Conservation (phyloP, 2,329 filamentous ascomycete genomes). For the Fusarium pilosicola region DNA sequence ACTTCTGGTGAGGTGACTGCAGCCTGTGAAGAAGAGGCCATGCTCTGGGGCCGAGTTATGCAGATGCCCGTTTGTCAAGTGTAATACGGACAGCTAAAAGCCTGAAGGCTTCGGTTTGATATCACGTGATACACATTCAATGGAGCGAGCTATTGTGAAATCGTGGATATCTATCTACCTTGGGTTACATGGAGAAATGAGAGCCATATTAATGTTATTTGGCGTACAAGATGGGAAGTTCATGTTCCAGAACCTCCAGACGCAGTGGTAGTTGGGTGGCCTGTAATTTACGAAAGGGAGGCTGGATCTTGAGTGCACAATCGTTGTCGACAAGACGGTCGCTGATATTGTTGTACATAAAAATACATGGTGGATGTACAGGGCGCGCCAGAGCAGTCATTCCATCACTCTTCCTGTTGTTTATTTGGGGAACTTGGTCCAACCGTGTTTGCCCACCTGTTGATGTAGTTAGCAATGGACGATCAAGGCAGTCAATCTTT, state of each 20-base stretch:
- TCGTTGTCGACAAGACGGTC: conserved; percentile 19
- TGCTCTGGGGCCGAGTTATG: not conserved
- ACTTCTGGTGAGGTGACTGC: conserved; percentile 22
- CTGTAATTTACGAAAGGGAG: not conserved
- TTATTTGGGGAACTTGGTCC: conserved; percentile 69
- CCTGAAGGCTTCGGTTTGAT: conserved; percentile 4
- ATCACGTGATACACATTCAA: conserved; percentile 38
- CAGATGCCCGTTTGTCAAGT: not conserved
- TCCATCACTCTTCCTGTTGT: conserved; percentile 31
- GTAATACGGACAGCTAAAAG: not conserved
- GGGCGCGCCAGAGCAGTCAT: conserved; percentile 31
- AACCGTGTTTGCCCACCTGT: conserved; percentile 65
- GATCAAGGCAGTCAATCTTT: not conserved
- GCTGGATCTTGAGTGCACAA: not conserved
- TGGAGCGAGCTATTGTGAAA: not conserved
- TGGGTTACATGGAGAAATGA: not conserved
- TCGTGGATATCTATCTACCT: not conserved
- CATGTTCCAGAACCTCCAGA: not conserved
- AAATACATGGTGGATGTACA: conserved; percentile 51
- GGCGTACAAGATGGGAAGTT: not conserved
- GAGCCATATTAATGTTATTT: not conserved
- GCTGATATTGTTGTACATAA: conserved; percentile 43
- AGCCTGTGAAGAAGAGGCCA: conserved; percentile 20
- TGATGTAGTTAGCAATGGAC: conserved; percentile 47
- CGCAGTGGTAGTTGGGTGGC: not conserved